These are phyloP conservation scores for Pinus taeda DNA, from an alignment of 75 land plant genomes.

Conservation along the genomic window DNA sequence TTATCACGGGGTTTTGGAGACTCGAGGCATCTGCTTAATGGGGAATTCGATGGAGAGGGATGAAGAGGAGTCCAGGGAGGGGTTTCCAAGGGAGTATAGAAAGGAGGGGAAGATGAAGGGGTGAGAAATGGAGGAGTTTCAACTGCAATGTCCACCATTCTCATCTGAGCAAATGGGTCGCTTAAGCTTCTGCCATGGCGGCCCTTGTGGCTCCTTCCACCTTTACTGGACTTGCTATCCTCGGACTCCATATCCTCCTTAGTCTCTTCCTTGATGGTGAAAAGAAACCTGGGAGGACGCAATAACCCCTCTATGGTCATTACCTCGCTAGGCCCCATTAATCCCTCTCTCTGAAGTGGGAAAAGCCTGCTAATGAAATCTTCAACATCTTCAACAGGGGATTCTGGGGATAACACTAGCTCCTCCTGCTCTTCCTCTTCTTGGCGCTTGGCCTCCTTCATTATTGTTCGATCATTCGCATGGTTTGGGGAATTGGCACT, in stretches of 20 bases:
- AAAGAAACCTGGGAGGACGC: constrained; percentile 27
- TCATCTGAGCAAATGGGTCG: background rate
- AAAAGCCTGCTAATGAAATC: background rate
- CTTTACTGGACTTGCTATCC: constrained; percentile 5
- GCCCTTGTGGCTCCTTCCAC: background rate
- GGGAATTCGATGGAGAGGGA: background rate
- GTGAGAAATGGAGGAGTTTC: constrained; percentile 9
- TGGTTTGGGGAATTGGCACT: background rate
- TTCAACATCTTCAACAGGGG: background rate
- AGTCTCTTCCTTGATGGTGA: constrained; percentile 34
- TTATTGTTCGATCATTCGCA: background rate
- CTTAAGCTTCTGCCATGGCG: constrained; percentile 2
- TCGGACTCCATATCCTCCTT: constrained; percentile 29
- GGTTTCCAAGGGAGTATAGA: background rate
- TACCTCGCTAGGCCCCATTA: background rate
- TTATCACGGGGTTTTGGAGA: background rate
- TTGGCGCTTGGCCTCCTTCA: background rate
- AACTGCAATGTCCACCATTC: background rate
- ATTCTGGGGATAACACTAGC: background rate
- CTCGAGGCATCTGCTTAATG: background rate
- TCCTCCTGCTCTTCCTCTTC: background rate
- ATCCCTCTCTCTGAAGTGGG: background rate
- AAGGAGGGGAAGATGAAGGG: background rate
- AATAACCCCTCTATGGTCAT: constrained; percentile 3
- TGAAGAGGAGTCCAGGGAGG: background rate